Evolutionary conservation across 106 monocot genomes (phyloP).

Genomic region (Platanthera guangdongensis): DNA sequence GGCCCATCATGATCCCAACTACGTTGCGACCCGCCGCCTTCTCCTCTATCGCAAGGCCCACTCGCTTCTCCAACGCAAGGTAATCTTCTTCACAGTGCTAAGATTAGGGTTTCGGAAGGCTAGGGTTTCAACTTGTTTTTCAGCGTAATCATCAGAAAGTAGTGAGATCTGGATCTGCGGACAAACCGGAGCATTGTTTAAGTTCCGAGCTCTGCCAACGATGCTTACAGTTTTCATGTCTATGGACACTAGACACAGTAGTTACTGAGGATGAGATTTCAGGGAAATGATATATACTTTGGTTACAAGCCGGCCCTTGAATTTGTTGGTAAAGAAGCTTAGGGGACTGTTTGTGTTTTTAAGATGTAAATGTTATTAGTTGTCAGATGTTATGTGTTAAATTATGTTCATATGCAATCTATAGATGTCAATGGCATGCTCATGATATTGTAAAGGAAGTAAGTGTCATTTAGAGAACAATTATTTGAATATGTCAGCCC

Average conservation of each 20-base stretch:
- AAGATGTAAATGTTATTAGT: too few species aligned
- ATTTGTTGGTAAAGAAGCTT: not conserved
- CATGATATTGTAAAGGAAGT: too few species aligned
- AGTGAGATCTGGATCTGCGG: not conserved
- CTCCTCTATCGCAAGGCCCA: slow-evolving; percentile 59
- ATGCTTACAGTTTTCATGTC: not conserved
- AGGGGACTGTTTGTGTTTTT: too few species aligned
- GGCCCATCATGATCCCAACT: slow-evolving; percentile 43
- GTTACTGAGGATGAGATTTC: too few species aligned
- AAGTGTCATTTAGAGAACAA: too few species aligned
- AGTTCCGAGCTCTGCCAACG: not conserved
- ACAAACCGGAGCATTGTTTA: not conserved
- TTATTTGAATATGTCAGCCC: too few species aligned
- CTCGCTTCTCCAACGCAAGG: slow-evolving; percentile 44
- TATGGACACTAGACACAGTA: not conserved
- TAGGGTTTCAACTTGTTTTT: not conserved
- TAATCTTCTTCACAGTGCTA: slow-evolving; percentile 12
- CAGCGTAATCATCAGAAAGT: not conserved
- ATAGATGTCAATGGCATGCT: too few species aligned
- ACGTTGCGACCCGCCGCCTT: slow-evolving; percentile 64
- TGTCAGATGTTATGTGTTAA: too few species aligned
- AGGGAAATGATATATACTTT: not conserved
- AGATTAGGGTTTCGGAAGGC: not conserved
- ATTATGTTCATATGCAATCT: too few species aligned
- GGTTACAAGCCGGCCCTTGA: not conserved